Conservation (phyloP, 2,329 filamentous ascomycete genomes). For the Tolypocladium inflatum region DNA sequence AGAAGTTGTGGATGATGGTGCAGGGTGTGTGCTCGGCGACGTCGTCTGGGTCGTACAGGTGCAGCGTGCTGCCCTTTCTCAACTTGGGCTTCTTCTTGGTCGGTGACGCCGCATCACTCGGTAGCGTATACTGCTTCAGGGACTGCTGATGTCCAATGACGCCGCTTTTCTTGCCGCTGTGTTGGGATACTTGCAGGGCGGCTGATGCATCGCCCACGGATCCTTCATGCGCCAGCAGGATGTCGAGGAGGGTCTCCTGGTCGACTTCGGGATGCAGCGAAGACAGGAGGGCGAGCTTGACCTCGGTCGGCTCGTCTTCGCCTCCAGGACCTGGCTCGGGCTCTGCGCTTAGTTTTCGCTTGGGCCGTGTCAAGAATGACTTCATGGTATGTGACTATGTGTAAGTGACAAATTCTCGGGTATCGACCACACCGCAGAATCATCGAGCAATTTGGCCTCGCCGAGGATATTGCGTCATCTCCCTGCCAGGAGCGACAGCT, state of each 20-base stretch:
- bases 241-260: conserved; percentile 64
- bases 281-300: conserved; percentile 75
- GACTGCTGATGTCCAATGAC: conserved; percentile 53
- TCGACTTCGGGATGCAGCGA: conserved; percentile 61
- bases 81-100: conserved; percentile 47
- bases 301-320: conserved; percentile 73
- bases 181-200: conserved; percentile 32
- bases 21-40: conserved; percentile 80
- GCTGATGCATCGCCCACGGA: conserved; percentile 58
- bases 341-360: conserved; percentile 33
- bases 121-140: conserved; percentile 39
- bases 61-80: conserved; percentile 72
- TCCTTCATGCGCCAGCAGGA: conserved; percentile 69
- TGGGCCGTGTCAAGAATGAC: conserved; percentile 43
- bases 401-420: no score
- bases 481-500: not conserved
- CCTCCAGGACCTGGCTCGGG: conserved; percentile 15
- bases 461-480: not conserved
- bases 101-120: conserved; percentile 7
- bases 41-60: conserved; percentile 73
- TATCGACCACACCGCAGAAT: not conserved
- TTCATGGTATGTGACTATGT: conserved; percentile 35
- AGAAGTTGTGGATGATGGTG: conserved; percentile 85
- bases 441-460: not conserved
- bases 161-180: conserved; percentile 21